Conservation (phyloP, 208 protist genomes). For the Leishmania martiniquensis region DNA sequence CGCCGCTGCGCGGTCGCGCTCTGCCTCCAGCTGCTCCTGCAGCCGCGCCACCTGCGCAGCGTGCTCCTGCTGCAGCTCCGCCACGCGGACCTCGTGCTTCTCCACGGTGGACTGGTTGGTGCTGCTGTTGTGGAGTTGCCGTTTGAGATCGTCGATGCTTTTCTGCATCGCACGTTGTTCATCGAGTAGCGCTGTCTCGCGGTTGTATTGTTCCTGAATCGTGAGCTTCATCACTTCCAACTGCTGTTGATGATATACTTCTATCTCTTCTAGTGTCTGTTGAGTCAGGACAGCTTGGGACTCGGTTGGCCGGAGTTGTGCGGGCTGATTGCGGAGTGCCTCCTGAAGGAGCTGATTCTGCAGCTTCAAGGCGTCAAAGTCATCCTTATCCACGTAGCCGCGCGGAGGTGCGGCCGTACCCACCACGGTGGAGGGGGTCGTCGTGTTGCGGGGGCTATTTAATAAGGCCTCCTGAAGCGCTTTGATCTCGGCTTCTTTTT, state of each 20-base stretch:
- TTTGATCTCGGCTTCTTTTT: conserved; percentile 46
- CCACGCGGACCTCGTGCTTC: conserved; percentile 20
- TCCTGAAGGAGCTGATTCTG: conserved; percentile 65
- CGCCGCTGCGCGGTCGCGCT: too few species aligned
- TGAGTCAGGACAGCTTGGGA: conserved; percentile 33
- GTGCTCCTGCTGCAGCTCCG: conserved; percentile 13
- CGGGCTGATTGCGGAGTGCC: conserved; percentile 46
- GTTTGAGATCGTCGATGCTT: conserved; percentile 42
- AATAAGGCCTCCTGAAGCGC: conserved; percentile 36
- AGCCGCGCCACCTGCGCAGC: too few species aligned
- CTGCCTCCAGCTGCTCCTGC: too few species aligned
- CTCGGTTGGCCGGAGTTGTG: conserved; percentile 28
- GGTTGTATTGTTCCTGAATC: conserved; percentile 49
- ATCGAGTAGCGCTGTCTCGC: conserved; percentile 39
- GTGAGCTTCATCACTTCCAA: conserved; percentile 63
- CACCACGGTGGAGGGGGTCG: neutral
- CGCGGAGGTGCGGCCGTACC: conserved; percentile 10
- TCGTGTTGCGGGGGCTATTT: conserved; percentile 5
- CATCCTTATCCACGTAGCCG: conserved; percentile 56
- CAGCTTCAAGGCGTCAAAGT: conserved; percentile 58
- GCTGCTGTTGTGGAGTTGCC: conserved; percentile 36
- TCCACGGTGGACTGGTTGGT: conserved; percentile 7
- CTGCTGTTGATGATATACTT: conserved; percentile 69
- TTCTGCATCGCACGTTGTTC: conserved; percentile 40
- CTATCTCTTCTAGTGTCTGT: conserved; percentile 56